Percentiles rank a stretch among this genome's conserved stretches.
Conservation (phyloP, 1,139 yeast genomes). For the Eremothecium coryli region DNA sequence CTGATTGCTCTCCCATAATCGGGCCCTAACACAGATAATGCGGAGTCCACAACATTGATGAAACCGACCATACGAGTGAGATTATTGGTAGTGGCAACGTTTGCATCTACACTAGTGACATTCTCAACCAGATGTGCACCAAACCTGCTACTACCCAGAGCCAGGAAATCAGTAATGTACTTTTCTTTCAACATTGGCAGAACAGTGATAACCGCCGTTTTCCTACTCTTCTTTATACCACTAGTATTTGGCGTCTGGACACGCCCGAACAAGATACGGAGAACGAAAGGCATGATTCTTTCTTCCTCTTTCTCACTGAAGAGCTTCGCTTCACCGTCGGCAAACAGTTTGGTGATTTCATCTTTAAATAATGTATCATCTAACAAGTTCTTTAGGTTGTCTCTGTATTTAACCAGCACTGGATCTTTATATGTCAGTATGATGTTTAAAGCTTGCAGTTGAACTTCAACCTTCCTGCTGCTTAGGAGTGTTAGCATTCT, state of each 20-base stretch:
- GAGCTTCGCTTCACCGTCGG: constrained; percentile 41
- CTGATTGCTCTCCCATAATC: constrained; percentile 44
- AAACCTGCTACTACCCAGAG: constrained; percentile 52
- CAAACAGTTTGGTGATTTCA: constrained; percentile 60
- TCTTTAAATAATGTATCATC: constrained; percentile 83
- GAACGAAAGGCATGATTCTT: constrained; percentile 57
- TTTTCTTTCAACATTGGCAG: constrained; percentile 53
- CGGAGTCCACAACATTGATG: constrained; percentile 55
- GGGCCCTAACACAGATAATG: constrained; percentile 55
- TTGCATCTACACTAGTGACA: constrained; percentile 21
- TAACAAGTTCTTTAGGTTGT: constrained; percentile 60
- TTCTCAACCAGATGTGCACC: constrained; percentile 34
- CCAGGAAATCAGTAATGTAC: constrained; percentile 50
- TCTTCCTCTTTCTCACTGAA: constrained; percentile 55
- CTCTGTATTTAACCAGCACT: constrained; percentile 56
- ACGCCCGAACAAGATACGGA: constrained; percentile 79
- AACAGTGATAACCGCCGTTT: constrained; percentile 65
- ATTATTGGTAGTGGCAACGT: constrained; percentile 15
- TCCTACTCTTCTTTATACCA: constrained; percentile 65
- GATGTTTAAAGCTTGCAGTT: constrained; percentile 63
- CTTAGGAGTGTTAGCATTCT: constrained; percentile 51
- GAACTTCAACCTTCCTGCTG: constrained; percentile 54
- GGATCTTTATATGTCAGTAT: constrained; percentile 58
- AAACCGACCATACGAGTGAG: constrained; percentile 62
- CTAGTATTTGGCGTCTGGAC: constrained; percentile 53